Base-by-base conservation (phyloP, 2,329 filamentous ascomycete species). In the Penicillium sp. region DNA sequence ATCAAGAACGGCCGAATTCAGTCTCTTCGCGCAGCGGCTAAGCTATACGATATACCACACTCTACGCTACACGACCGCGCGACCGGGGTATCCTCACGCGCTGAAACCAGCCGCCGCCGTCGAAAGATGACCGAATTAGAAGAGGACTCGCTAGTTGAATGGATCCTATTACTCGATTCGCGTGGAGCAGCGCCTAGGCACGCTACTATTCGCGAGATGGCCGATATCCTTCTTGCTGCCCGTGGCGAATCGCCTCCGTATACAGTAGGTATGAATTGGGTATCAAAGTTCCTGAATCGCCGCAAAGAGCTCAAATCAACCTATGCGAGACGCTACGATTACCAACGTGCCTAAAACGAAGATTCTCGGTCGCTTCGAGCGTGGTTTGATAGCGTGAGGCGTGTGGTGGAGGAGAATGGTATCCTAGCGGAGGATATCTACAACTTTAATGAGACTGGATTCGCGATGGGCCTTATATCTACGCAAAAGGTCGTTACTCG, bases 321-420 rank as follows among this genome's bases (percentile, higher is more conserved):
- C 17, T 57, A 35, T 15, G n/a, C n/a, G n/a, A n/a, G n/a, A n/a
- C n/a, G n/a, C n/a, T n/a, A n/a, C n/a, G n/a, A n/a, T n/a, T n/a
- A 56, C 7, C 3, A 51, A 17, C 22, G 45, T 12, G 20, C 31
- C 7, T 5, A n/a, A 31, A 37, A 52, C 1, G 28, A 57, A 17
- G 55, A 57, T 8, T 39, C 12, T 8, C 51, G 45, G 4, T 5
- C 34, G 8, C 20, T 56, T 39, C 11, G 2, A 22, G 38, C 25
- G 38, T 57, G 14, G 55, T 57, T 57, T 57, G 11, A 10, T 17
- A 49, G 11, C 10, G 31, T 57, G 14, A 20, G 39, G n/a, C n/a
- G 45, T 48, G 20, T 20, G n/a, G 31, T 49, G 3, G 7, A 49
- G n/a, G 5, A 53, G 47, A 49, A 49, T 2, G 17, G 47, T 4